Evolutionary conservation across 768 basidiomycete species (phyloP), one percentile per base, ranked within the genome.

Genomic region (Lentinula sp.): DNA sequence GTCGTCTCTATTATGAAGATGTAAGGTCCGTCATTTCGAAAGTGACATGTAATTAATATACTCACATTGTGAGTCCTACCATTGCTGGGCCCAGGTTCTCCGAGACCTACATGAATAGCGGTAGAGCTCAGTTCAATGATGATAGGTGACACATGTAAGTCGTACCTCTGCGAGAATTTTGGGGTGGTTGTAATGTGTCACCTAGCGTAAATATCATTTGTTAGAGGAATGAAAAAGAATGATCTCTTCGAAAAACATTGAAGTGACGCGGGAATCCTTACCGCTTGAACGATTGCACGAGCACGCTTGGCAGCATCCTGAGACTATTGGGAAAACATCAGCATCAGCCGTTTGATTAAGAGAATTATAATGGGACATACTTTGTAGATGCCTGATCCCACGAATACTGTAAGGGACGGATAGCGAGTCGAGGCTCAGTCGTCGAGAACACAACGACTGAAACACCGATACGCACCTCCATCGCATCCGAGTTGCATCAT

Each of bases 401-500:
- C 96, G 67, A 99, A 99, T 36, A 99, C 96, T 91, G 35, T 46
- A 46, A 49, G 32, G 48, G 36, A 48, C 57, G 46, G 37, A 13
- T 49, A 28, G 6, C 46, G 15, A 59, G 46, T 28, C 49, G n/a
- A 35, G 33, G 13, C 10, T 18, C 33, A 28, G 28, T 3, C 4
- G 28, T 28, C n/a, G 33, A 28, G 42, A 10, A 20, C 33, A 23
- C 12, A 13, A 13, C 20, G 35, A 18, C 12, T 12, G n/a, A 10
- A 15, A 33, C n/a, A 45, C 16, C 15, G 41, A 9, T 28, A 59
- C 57, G 33, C 69, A 95, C 95, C 90, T 79, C 95, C 94, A 70
- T 96, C 96, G 73, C 93, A 94, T 39, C 96, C 94, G 39, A 98
- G 84, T 70, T 96, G 94, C 95, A 98, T 98, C 96, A 98, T 97